Evolutionary conservation across 208 protist genomes (phyloP), one percentile per base, ranked within the genome.

Genomic region (Trypanosoma congolense): DNA sequence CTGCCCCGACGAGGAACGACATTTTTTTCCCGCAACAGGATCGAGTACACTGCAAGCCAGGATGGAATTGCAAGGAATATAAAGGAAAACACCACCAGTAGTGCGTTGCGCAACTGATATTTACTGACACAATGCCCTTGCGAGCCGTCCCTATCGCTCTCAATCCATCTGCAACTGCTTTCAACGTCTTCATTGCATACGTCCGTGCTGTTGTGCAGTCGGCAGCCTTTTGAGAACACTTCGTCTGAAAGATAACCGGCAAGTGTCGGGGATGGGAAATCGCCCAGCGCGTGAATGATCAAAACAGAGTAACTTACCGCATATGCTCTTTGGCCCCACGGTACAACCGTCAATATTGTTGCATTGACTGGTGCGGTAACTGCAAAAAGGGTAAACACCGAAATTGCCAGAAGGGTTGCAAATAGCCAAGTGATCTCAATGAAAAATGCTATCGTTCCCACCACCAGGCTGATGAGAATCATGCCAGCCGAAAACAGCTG

Each of bases 231-330:
- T 3, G 70, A 73, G 21, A 67, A 67, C 4, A 82, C 58, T 4
- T 50, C 26, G 50, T 94, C 90, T 6, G 84, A 90, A 1, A 93
- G 57, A 14, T 61, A 18, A 3, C 90, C 90, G 1, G 73, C 56
- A 14, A 96, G 28, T 10, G 80, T 85, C 19, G 88, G 88, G 0
- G 91, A 95, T 2, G 88, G 91, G 56, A 95, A 91, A 64, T 95
- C 87, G 18, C 88, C 91, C 0, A 93, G 62, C 16, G 82, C 33
- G 65, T 96, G 91, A 52, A 95, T 93, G 21, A 87, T 19, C 38
- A 96, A 87, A 21, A 95, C 86, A 26, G 69, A 86, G 57, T 85
- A 90, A 66, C 78, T 82, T 41, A 94, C 73, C 18, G 86, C 84
- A 62, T 90, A 90, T n/a, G 82, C 82, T 0, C 83, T 83, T 33